A percentile compares a stretch with the other conserved stretches of the same genome.
phyloP scores from a whole-genome alignment of 2,329 filamentous ascomycete genomes.

The Xenoacremonium recifei region DNA sequence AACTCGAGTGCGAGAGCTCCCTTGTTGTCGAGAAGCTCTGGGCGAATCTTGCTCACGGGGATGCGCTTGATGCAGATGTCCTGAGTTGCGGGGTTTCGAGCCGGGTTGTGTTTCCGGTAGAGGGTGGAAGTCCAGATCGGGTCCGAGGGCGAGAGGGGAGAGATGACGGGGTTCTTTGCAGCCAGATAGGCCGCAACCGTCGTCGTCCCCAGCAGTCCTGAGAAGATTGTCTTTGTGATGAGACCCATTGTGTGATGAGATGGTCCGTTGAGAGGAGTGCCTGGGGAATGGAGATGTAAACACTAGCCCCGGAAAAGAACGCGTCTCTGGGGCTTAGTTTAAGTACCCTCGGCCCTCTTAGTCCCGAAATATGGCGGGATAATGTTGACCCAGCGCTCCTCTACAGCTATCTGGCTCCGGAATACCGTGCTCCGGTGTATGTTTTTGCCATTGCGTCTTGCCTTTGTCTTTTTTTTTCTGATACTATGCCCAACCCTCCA shows the following conservation, averaged over 20 bases:
- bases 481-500: no score
- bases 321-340: no score
- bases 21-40: conserved; percentile 62
- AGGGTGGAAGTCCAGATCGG: conserved; percentile 57
- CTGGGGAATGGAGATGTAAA: not conserved
- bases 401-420: no score
- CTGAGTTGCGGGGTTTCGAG: conserved; percentile 59
- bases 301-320: not conserved
- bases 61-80: conserved; percentile 65
- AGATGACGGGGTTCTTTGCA: conserved; percentile 54
- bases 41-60: conserved; percentile 61
- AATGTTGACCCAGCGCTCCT: no score
- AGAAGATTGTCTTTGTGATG: conserved; percentile 45
- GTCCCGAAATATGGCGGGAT: no score
- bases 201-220: conserved; percentile 47
- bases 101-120: conserved; percentile 60
- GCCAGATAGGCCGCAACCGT: conserved; percentile 47
- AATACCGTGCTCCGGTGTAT: no score
- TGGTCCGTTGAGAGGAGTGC: not conserved
- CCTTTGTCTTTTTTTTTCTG: no score
- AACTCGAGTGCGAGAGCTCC: conserved; percentile 60
- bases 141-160: conserved; percentile 57
- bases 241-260: conserved; percentile 47
- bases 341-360: no score
- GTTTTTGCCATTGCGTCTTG: no score